Conservation (phyloP, 768 basidiomycete genomes). For the Rhodotorula diobovata region DNA sequence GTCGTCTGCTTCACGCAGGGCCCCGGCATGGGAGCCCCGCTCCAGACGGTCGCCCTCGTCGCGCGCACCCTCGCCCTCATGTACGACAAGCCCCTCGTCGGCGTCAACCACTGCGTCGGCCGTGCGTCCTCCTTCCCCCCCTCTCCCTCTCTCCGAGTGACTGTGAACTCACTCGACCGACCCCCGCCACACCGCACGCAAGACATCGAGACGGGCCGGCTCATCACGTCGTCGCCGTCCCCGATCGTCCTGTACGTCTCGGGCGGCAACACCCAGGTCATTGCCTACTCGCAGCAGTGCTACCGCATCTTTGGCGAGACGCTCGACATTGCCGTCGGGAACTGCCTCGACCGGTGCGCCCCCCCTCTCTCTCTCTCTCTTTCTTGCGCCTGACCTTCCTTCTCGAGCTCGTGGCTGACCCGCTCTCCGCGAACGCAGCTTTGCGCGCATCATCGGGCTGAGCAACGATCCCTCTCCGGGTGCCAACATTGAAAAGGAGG, state of each 20-base stretch:
- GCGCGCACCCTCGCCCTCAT: constrained; percentile 84
- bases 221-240: constrained; percentile 88
- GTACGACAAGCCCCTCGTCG: constrained; percentile 84
- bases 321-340: constrained; percentile 97
- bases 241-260: constrained; percentile 97
- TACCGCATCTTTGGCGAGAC: constrained; percentile 99
- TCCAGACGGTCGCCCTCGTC: constrained; percentile 89
- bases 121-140: constrained; percentile 57
- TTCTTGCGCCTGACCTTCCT: background rate
- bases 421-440: constrained; percentile 45
- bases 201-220: constrained; percentile 98
- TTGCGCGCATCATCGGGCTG: constrained; percentile 87
- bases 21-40: constrained; percentile 97
- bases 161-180: background rate
- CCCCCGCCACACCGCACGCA: constrained; percentile 50
- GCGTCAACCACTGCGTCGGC: constrained; percentile 98
- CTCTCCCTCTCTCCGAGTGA: background rate
- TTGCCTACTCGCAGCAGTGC: constrained; percentile 93
- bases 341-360: constrained; percentile 77
- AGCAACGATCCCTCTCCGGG: constrained; percentile 95
- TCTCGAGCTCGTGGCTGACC: background rate
- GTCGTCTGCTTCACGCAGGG: constrained; percentile 98
- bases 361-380: background rate
- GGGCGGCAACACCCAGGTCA: constrained; percentile 97
- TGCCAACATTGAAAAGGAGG: constrained; percentile 94